Percentiles rank a stretch among this genome's conserved stretches.
Conservation (phyloP, 345 rosid genomes). For the Eucalyptus marginata region DNA sequence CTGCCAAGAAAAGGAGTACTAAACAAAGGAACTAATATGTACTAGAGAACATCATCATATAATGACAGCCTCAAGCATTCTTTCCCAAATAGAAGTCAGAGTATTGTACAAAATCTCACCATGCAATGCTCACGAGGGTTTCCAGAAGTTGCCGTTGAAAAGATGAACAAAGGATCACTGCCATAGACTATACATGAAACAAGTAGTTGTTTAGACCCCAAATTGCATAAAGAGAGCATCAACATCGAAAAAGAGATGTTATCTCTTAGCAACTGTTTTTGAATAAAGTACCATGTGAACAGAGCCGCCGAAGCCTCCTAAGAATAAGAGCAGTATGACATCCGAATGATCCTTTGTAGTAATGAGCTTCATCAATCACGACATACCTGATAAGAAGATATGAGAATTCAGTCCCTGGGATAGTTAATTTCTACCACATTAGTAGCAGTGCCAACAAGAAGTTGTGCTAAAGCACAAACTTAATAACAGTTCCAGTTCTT, state of each 20-base stretch:
- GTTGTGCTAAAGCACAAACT: background rate
- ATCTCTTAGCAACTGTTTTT: background rate
- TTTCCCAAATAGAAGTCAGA: background rate
- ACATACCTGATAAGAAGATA: conserved; percentile 37
- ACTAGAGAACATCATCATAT: background rate
- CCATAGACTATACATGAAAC: conserved; percentile 57
- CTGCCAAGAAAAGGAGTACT: background rate
- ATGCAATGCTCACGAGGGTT: conserved; percentile 91
- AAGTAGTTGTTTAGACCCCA: background rate
- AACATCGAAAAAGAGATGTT: background rate
- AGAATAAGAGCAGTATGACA: conserved; percentile 91
- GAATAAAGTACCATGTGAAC: conserved; percentile 61
- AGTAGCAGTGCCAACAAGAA: background rate
- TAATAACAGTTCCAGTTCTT: background rate
- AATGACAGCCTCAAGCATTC: background rate
- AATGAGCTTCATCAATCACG: conserved; percentile 94
- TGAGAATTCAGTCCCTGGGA: background rate
- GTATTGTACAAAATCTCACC: conserved; percentile 26
- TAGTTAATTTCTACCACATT: background rate
- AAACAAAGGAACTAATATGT: background rate
- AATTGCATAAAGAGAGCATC: background rate
- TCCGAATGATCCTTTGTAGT: conserved; percentile 95
- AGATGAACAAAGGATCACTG: conserved; percentile 64
- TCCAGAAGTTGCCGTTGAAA: conserved; percentile 94
- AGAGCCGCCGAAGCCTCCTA: conserved; percentile 83